phyloP scores from a whole-genome alignment of 176 grass and related monocot species.

The Cenchrus americanus region DNA sequence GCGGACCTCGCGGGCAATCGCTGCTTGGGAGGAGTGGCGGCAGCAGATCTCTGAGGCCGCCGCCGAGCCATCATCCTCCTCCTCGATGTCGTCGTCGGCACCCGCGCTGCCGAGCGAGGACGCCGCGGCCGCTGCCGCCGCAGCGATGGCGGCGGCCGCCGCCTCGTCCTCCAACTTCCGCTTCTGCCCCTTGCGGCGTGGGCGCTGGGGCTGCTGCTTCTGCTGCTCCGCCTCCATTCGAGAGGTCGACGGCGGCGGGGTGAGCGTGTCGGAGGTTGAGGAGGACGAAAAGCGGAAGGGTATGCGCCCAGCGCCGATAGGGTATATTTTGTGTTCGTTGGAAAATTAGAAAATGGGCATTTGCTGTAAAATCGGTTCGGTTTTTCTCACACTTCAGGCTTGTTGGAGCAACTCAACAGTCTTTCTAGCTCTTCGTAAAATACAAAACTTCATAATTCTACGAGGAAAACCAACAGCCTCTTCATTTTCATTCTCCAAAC shows the following conservation, averaged over 20 bases:
- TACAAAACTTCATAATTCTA: no score
- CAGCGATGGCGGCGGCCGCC: conserved; percentile 42
- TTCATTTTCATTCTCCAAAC: no score
- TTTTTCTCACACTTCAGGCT: no score
- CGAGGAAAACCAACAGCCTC: no score
- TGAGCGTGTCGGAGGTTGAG: conserved; percentile 45
- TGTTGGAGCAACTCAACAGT: no score
- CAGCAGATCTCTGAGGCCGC: conserved; percentile 67
- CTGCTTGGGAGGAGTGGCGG: conserved; percentile 69
- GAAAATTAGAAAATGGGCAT: no score
- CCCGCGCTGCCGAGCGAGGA: conserved; percentile 51
- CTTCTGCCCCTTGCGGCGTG: conserved; percentile 81
- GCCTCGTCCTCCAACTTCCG: conserved; percentile 75
- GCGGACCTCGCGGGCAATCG: conserved; percentile 72
- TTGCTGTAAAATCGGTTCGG: no score
- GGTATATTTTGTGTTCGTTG: conserved; percentile 11
- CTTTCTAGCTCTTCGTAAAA: no score
- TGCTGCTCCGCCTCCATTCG: conserved; percentile 82
- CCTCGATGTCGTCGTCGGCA: conserved; percentile 46
- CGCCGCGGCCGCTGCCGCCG: conserved; percentile 30
- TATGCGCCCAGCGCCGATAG: conserved; percentile 12
- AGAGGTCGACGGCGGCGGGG: conserved; percentile 48
- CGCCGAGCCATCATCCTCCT: conserved; percentile 57
- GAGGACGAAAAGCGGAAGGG: conserved; percentile 20
- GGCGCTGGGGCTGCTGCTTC: conserved; percentile 45